Evolutionary conservation across 108 stramenopile species (phyloP), one percentile per base, ranked within the genome.

Genomic region (Chaetoceros muelleri): DNA sequence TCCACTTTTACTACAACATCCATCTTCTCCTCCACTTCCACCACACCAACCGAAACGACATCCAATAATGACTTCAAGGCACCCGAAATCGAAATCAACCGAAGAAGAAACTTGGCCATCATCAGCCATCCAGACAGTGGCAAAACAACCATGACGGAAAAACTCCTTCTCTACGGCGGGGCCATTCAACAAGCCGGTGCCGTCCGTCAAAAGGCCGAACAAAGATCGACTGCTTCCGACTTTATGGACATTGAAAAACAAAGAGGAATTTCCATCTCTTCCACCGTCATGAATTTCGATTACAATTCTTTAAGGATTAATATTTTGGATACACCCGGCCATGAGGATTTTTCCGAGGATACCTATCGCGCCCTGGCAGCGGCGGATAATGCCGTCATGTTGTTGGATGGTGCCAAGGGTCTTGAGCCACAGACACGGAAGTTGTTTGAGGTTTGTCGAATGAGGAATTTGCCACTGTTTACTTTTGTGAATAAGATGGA

Each of bases 131-230:
- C 96, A 48, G 96, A 97, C 59, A 84, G 90, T 19, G 94, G 96
- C 24, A 97, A 97, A 60, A 97, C 96, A 1, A 97, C 96, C 57
- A 85, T 97, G 86, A 97, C 95, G 19, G 96, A 97, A 72, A 93
- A 95, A 58, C 71, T 97, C 22, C 68, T 97, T 0, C 69, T 97
- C 17, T 91, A 94, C 48, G 82, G 82, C 31, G 95, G 93, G 7
- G 96, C 96, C 5, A 62, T 97, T 44, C 93, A 95, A 58, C 92
- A 94, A 65, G 96, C 96, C 1, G 96, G 96, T 24, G 94, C 93
- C 2, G 96, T 97, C 7, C 81, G 91, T 51, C 85, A 84, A 75
- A 86, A 87, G 81, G 89, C 82, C 0, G 85, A 86, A 66, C 90
- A 85, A 66, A 66, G 86, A 24, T 65, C 71, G 13, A 92, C 86